Evolutionary conservation across 1,139 yeast species (phyloP).

Genomic region (Meyerozyma sp.): DNA sequence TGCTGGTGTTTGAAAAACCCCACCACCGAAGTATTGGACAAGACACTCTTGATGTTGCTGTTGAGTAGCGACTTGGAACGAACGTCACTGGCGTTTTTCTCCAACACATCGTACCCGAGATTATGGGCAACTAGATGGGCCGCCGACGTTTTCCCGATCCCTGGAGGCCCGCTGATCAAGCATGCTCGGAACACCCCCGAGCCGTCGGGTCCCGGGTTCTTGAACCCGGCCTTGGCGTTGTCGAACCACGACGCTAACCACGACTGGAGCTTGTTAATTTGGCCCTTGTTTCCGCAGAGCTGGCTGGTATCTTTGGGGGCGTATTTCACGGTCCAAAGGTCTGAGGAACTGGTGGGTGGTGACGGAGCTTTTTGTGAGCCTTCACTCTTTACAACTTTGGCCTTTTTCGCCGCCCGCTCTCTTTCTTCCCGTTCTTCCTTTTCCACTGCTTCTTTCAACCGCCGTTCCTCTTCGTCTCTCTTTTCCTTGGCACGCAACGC

Average conservation of each 20-base stretch:
- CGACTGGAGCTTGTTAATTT: constrained; percentile 53
- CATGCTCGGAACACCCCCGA: constrained; percentile 72
- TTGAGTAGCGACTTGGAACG: constrained; percentile 76
- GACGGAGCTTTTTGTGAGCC: not conserved
- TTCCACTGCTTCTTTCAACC: constrained; percentile 45
- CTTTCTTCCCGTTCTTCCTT: constrained; percentile 24
- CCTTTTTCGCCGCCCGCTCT: constrained; percentile 12
- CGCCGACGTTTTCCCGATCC: constrained; percentile 77
- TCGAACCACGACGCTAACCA: constrained; percentile 83
- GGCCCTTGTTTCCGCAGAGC: constrained; percentile 87
- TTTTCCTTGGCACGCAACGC: constrained; percentile 72
- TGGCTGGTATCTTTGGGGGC: constrained; percentile 77
- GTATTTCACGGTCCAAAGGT: constrained; percentile 88
- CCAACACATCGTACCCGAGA: constrained; percentile 67
- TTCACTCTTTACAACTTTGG: constrained; percentile 3
- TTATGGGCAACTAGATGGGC: constrained; percentile 69
- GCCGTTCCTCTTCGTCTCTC: constrained; percentile 60
- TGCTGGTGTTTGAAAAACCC: constrained; percentile 59
- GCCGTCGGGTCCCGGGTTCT: constrained; percentile 54
- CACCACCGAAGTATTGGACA: constrained; percentile 76
- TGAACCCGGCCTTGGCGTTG: constrained; percentile 51
- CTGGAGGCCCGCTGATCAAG: constrained; percentile 81
- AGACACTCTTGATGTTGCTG: constrained; percentile 60
- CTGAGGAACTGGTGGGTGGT: constrained; percentile 23
- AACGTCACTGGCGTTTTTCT: constrained; percentile 83